phyloP scores from a whole-genome alignment of 2,329 filamentous ascomycete species.

The Aspergillus udagawae region DNA sequence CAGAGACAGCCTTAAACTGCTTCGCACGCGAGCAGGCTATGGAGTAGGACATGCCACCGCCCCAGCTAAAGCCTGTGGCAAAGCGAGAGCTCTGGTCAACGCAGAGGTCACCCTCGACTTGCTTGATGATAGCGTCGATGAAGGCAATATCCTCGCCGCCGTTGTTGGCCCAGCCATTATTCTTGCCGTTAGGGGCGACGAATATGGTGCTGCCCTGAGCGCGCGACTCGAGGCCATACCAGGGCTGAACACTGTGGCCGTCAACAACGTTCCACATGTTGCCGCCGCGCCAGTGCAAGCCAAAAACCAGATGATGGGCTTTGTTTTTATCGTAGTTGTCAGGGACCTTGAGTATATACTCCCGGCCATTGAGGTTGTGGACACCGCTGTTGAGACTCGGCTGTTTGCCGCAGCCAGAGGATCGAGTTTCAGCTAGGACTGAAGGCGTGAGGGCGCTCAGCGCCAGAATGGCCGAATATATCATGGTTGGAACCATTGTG shows the following conservation, averaged over 20 bases:
- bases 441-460: neutral
- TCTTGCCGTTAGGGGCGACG: constrained; percentile 42
- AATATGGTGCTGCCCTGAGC: constrained; percentile 41
- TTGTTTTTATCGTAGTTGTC: constrained; percentile 37
- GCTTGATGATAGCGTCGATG: constrained; percentile 37
- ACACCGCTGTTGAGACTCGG: constrained; percentile 9
- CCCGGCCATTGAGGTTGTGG: constrained; percentile 10
- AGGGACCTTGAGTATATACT: constrained; percentile 13
- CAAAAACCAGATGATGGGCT: constrained; percentile 42
- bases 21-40: constrained; percentile 41
- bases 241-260: constrained; percentile 27
- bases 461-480: neutral
- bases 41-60: constrained; percentile 42
- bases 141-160: constrained; percentile 43
- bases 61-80: constrained; percentile 45
- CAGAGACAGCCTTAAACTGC: constrained; percentile 39
- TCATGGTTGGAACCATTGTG: neutral
- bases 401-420: constrained; percentile 12
- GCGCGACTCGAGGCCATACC: constrained; percentile 40
- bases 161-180: constrained; percentile 42
- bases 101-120: constrained; percentile 40
- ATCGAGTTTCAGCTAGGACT: neutral
- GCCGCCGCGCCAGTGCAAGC: constrained; percentile 40
- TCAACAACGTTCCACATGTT: constrained; percentile 36
- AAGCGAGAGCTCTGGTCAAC: constrained; percentile 42